phyloP scores from a whole-genome alignment of 306 rosid genomes.

The Dryas drummondii region DNA sequence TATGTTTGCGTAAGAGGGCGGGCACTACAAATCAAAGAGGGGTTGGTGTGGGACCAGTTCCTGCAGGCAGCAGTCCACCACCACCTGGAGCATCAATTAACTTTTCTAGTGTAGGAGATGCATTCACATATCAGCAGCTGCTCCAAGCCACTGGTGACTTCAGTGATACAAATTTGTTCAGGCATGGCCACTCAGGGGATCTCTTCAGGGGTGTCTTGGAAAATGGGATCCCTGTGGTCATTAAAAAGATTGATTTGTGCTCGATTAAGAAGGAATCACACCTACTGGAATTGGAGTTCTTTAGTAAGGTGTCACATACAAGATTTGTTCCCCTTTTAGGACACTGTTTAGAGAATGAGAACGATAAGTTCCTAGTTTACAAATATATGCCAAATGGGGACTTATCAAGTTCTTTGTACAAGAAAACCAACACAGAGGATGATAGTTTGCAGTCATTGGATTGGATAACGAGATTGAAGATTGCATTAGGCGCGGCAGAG shows the following conservation, averaged over 20 bases:
- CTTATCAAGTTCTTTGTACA: constrained; percentile 67
- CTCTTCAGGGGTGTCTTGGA: constrained; percentile 72
- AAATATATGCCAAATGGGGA: constrained; percentile 78
- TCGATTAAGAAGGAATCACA: constrained; percentile 54
- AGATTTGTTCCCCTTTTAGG: constrained; percentile 83
- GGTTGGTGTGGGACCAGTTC: constrained; percentile 55
- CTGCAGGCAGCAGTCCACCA: constrained; percentile 44
- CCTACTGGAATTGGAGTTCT: constrained; percentile 69
- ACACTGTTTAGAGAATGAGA: constrained; percentile 81
- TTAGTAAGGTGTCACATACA: constrained; percentile 63
- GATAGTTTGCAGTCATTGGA: constrained; percentile 80
- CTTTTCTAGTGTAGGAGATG: constrained; percentile 65
- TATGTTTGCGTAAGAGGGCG: constrained; percentile 38
- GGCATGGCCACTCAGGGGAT: constrained; percentile 86
- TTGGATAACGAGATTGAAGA: constrained; percentile 95
- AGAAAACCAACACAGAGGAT: constrained; percentile 52
- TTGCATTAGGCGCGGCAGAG: constrained; percentile 92
- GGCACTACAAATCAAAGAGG: constrained; percentile 48
- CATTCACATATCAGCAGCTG: constrained; percentile 67
- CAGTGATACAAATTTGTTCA: constrained; percentile 59
- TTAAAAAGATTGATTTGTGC: constrained; percentile 65
- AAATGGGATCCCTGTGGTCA: constrained; percentile 60
- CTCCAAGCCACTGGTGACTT: constrained; percentile 77
- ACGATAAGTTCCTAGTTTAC: constrained; percentile 83
- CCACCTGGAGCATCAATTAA: constrained; percentile 47